phyloP scores from a whole-genome alignment of 331 rosid species.

The Arachis monticola region DNA sequence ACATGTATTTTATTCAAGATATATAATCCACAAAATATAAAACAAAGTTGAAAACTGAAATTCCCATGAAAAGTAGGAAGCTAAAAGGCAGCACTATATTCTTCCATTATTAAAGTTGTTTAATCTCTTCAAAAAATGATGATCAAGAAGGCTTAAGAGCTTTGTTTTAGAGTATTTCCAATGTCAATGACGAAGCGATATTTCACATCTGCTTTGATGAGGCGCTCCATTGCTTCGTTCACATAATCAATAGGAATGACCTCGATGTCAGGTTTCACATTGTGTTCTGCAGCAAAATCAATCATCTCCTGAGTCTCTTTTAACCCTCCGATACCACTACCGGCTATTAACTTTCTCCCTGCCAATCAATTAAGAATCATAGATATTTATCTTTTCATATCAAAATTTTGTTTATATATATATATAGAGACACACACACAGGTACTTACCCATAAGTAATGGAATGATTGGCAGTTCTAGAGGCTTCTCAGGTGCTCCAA shows the following conservation, averaged over 20 bases:
- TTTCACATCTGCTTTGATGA: slow-evolving; percentile 39
- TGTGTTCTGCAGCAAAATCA: slow-evolving; percentile 52
- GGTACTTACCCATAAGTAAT: slow-evolving; percentile 5
- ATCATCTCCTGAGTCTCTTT: slow-evolving; percentile 55
- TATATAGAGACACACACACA: no score
- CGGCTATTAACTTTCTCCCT: slow-evolving; percentile 44
- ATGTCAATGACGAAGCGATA: slow-evolving; percentile 61
- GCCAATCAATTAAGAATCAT: neutral
- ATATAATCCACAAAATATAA: neutral
- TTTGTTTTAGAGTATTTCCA: slow-evolving; percentile 41
- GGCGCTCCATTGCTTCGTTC: slow-evolving; percentile 50
- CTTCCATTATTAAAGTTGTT: neutral
- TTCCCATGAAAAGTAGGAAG: neutral
- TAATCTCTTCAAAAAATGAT: neutral
- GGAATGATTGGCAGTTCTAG: slow-evolving; percentile 33
- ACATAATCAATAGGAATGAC: slow-evolving; percentile 42
- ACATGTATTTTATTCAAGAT: no score
- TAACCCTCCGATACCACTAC: slow-evolving; percentile 47
- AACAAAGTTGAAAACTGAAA: neutral
- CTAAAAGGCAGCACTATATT: no score
- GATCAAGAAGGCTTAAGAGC: neutral
- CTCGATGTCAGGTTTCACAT: slow-evolving; percentile 44
- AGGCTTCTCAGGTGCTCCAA: slow-evolving; percentile 52
- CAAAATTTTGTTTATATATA: neutral
- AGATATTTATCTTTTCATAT: neutral